These are phyloP conservation scores for Fusarium veterinarium DNA, from an alignment of 2,329 filamentous ascomycete genomes.

Conservation along the genomic window DNA sequence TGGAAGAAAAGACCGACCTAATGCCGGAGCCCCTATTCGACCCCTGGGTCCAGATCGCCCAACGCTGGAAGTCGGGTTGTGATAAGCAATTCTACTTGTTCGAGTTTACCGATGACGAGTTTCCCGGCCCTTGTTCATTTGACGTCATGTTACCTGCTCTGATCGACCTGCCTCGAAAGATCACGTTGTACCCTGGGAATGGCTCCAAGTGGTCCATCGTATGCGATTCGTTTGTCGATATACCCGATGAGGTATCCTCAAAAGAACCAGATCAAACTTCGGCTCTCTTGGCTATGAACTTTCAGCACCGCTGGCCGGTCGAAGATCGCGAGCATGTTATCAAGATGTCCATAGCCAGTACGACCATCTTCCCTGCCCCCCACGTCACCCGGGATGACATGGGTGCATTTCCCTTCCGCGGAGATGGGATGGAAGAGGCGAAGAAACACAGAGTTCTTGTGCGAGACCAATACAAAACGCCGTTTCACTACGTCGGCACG, in stretches of 20 bases:
- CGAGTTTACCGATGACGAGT: slow-evolving; percentile 51
- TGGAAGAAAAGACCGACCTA: slow-evolving; percentile 51
- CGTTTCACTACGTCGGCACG: slow-evolving; percentile 56
- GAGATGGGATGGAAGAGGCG: slow-evolving; percentile 34
- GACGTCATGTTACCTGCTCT: slow-evolving; percentile 57
- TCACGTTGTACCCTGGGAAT: slow-evolving; percentile 56
- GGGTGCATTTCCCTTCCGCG: slow-evolving; percentile 44
- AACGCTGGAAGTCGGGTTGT: slow-evolving; percentile 52
- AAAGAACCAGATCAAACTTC: slow-evolving; percentile 56
- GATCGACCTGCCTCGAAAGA: slow-evolving; percentile 52
- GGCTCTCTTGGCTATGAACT: slow-evolving; percentile 60
- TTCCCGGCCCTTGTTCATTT: slow-evolving; percentile 48
- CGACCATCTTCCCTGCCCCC: neutral
- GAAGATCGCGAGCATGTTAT: slow-evolving; percentile 56
- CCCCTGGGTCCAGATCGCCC: slow-evolving; percentile 60
- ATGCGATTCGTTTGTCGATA: slow-evolving; percentile 28
- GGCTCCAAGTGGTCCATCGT: slow-evolving; percentile 49
- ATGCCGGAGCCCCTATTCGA: slow-evolving; percentile 54
- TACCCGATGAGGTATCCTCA: slow-evolving; percentile 35
- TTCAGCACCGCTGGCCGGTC: slow-evolving; percentile 58
- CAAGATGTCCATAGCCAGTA: slow-evolving; percentile 49
- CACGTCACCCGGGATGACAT: slow-evolving; percentile 49
- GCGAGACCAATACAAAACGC: slow-evolving; percentile 50
- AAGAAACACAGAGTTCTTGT: slow-evolving; percentile 51
- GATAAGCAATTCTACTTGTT: slow-evolving; percentile 46